A percentile compares a stretch with the other conserved stretches of the same genome.
phyloP scores from a whole-genome alignment of 1,284 basidiomycete species.

The Marasmius tenuissimus region DNA sequence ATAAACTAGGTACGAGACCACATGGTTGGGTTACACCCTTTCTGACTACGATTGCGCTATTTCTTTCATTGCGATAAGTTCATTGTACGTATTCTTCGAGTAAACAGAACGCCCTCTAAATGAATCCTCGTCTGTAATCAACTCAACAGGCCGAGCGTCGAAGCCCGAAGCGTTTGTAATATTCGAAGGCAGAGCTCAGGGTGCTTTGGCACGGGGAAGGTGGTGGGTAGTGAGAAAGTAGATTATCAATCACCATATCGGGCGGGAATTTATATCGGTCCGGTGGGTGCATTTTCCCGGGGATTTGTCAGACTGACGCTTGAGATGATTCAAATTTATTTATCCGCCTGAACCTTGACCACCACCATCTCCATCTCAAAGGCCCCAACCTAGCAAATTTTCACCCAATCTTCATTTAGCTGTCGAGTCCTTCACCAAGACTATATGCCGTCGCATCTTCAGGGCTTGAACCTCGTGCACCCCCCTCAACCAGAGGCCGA shows the following conservation, averaged over 20 bases:
- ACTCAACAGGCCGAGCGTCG: too few species aligned
- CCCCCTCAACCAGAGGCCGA: conserved; percentile 44
- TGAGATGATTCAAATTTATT: not conserved
- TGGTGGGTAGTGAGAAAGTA: too few species aligned
- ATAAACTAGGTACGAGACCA: too few species aligned
- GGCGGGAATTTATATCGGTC: not conserved
- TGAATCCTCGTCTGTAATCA: too few species aligned
- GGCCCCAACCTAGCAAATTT: not conserved
- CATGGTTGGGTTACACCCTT: too few species aligned
- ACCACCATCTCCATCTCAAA: not conserved
- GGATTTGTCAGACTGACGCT: not conserved
- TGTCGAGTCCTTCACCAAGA: not conserved
- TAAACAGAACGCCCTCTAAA: too few species aligned
- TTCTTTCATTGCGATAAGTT: too few species aligned
- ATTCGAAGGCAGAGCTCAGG: too few species aligned
- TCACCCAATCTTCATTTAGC: conserved; percentile 2
- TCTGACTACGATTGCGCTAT: too few species aligned
- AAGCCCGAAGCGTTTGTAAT: too few species aligned
- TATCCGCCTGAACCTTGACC: not conserved
- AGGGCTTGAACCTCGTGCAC: conserved; percentile 78
- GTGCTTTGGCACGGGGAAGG: too few species aligned
- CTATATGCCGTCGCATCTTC: conserved; percentile 51
- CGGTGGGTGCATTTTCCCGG: not conserved
- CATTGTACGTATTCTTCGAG: too few species aligned
- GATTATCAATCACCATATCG: not conserved